Evolutionary conservation across 2,329 filamentous ascomycete species (phyloP), one percentile per base, ranked within the genome.

Genomic region (Ophiostoma tasmaniense): DNA sequence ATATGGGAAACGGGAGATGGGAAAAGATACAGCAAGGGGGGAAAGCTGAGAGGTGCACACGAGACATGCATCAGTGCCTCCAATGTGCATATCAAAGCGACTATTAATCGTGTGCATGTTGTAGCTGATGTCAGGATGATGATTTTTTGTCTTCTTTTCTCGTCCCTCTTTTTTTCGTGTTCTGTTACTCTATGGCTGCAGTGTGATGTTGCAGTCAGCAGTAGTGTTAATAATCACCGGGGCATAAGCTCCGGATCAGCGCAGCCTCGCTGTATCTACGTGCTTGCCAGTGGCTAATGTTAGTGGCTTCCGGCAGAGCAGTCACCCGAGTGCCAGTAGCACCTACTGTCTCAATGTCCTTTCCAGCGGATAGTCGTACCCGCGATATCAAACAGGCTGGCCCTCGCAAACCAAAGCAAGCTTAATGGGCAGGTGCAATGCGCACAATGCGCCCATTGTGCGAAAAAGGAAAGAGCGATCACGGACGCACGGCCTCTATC

Each of bases 201-300:
- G 50, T 55, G 50, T 25, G 50, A 11, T 28, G 50, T 55, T 25
- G 50, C 50, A 55, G 50, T 25, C 8, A 55, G n/a, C 55, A 61
- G 52, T 11, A 30, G 6, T 61, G 50, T 13, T 61, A 61, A 17
- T 33, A 30, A 30, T 25, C 55, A 61, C 55, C 55, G 55, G 55
- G 25, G 55, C 55, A 61, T 61, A 28, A 25, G 55, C 55, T 61
- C 55, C 55, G 55, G 55, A 61, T 61, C 25, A 61, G 55, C 55
- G 25, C 55, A 61, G 55, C 55, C 55, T 61, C 25, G 22, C 55
- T 17, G 25, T 61, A 20, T 17, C 17, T 45, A 17, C 17, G 17
- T 50, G 45, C 45, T 20, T 50, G 2, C 5, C 17, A 33, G 33
- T 42, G 42, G 20, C 42, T 45, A 17, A n/a, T n/a, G n/a, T n/a